phyloP scores from a whole-genome alignment of 192 early-diverging fungal genomes.

The Entophlyctis helioformis region DNA sequence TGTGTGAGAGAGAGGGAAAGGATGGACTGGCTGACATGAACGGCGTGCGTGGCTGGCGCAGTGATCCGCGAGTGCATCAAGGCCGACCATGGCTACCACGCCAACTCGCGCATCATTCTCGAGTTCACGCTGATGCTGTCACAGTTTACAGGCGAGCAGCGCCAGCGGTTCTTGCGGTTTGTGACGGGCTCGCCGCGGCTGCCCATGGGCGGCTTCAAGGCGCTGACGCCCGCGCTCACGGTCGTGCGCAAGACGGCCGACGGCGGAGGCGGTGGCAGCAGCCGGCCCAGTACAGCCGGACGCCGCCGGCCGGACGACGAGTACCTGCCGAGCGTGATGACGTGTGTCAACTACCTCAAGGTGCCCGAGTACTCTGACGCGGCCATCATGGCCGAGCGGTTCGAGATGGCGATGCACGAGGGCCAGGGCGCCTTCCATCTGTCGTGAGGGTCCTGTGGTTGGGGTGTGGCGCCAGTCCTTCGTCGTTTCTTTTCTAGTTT shows the following conservation, averaged over 20 bases:
- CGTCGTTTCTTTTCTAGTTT: no score
- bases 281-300: background rate
- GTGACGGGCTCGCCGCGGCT: conserved; percentile 81
- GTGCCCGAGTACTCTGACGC: conserved; percentile 69
- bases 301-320: conserved; percentile 39
- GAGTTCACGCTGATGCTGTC: conserved; percentile 59
- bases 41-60: background rate
- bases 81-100: conserved; percentile 74
- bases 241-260: conserved; percentile 71
- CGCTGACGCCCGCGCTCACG: conserved; percentile 68
- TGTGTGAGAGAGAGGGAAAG: background rate
- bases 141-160: conserved; percentile 40
- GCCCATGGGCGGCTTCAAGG: conserved; percentile 82
- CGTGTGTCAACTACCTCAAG: conserved; percentile 90
- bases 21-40: background rate
- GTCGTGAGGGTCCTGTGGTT: no score
- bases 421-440: conserved; percentile 62
- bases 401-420: conserved; percentile 64
- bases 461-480: no score
- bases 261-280: no score
- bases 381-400: conserved; percentile 48
- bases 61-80: conserved; percentile 58
- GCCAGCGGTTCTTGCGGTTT: conserved; percentile 73
- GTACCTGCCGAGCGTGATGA: conserved; percentile 91
- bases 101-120: conserved; percentile 53